Evolutionary conservation across 768 basidiomycete species (phyloP).

Genomic region (Suillus weaverae): DNA sequence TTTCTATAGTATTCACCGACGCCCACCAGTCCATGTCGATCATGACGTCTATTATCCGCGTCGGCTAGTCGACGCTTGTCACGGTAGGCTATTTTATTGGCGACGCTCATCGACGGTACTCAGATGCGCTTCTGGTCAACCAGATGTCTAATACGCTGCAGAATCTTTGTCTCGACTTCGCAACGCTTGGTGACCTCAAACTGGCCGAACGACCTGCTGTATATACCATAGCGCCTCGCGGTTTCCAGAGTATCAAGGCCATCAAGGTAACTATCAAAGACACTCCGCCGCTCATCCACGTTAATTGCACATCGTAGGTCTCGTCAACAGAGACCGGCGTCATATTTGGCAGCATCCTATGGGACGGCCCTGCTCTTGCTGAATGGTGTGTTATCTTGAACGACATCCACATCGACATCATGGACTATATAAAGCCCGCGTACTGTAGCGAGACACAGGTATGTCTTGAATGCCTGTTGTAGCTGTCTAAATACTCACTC

Average conservation of each 20-base stretch:
- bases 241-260: conserved; percentile 98
- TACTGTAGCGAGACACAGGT: conserved; percentile 91
- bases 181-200: conserved; percentile 95
- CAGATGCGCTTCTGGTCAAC: conserved; percentile 95
- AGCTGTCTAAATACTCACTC: neutral
- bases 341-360: conserved; percentile 96
- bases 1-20: neutral
- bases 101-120: neutral
- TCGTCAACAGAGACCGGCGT: conserved; percentile 99
- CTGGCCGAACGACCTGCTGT: conserved; percentile 94
- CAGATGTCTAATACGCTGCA: conserved; percentile 93
- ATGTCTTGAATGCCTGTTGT: conserved; percentile 14
- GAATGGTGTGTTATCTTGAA: conserved; percentile 94
- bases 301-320: conserved; percentile 55
- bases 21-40: conserved; percentile 82
- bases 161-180: conserved; percentile 96
- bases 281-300: neutral
- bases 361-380: conserved; percentile 86
- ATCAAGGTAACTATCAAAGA: conserved; percentile 70
- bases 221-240: conserved; percentile 91
- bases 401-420: conserved; percentile 96
- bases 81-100: conserved; percentile 42
- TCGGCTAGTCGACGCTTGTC: conserved; percentile 95
- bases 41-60: conserved; percentile 95
- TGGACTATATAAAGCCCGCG: conserved; percentile 78